A percentile compares a stretch with the other conserved stretches of the same genome.
Conservation (phyloP, 495 filamentous ascomycete species). For the Astrothelium macrocarpum region DNA sequence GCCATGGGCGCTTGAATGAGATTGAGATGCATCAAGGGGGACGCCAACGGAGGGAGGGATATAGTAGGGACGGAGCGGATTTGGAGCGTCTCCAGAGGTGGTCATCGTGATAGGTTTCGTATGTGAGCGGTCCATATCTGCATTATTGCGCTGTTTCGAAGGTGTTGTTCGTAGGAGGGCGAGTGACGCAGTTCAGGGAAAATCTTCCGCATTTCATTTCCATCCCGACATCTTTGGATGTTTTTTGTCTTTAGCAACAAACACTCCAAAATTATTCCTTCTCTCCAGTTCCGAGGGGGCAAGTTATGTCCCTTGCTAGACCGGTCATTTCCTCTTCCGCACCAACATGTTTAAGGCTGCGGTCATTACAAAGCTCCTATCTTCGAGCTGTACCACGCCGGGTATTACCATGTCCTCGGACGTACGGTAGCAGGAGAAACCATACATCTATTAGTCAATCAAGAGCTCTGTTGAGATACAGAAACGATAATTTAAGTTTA, state of each 20-base stretch:
- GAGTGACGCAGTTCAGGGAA: constrained; percentile 1
- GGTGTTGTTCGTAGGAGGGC: background rate
- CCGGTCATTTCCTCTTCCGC: background rate
- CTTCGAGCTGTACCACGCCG: background rate
- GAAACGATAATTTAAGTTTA: background rate
- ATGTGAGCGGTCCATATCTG: constrained; percentile 9
- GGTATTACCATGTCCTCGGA: background rate
- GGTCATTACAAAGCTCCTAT: background rate
- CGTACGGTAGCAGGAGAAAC: background rate
- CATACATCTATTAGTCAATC: background rate
- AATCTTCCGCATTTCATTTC: background rate
- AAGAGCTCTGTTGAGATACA: background rate
- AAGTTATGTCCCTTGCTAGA: constrained; percentile 6
- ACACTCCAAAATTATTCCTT: background rate
- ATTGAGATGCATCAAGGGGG: constrained; percentile 17
- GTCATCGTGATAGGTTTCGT: constrained; percentile 19
- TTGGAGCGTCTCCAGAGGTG: constrained; percentile 53
- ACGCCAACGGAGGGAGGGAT: constrained; percentile 70
- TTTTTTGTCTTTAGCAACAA: background rate
- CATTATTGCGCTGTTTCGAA: background rate
- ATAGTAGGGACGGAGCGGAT: constrained; percentile 92
- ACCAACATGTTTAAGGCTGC: background rate
- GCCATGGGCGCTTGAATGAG: constrained; percentile 16
- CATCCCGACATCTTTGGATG: background rate
- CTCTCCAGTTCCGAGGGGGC: background rate